A percentile compares a stretch with the other conserved stretches of the same genome.
Evolutionary conservation across 169 alveolate species (phyloP).

Genomic region (Perkinsus olseni): DNA sequence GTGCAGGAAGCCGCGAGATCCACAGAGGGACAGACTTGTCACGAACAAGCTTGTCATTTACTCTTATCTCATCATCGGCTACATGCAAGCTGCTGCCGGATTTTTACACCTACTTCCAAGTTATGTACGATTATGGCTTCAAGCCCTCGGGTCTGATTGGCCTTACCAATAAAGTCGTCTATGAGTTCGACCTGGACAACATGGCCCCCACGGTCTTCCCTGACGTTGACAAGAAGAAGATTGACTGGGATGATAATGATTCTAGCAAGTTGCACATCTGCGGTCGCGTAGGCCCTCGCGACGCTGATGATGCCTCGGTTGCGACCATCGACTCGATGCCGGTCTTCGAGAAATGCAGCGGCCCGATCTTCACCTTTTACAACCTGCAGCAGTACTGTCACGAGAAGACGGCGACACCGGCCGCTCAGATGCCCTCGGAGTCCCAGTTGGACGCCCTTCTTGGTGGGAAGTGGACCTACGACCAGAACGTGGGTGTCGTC

Average conservation of each 20-base stretch:
- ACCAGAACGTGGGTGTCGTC: neutral
- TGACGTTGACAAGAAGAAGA: neutral
- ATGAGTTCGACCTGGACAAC: neutral
- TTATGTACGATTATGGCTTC: slow-evolving; percentile 66
- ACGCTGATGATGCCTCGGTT: neutral
- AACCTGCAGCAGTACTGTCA: neutral
- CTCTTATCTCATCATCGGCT: slow-evolving; percentile 62
- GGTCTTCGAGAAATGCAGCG: neutral
- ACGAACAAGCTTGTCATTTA: slow-evolving; percentile 49
- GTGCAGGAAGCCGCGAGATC: slow-evolving; percentile 57
- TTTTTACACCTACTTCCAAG: slow-evolving; percentile 54
- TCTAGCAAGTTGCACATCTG: neutral
- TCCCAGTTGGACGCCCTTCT: neutral
- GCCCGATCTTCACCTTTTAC: neutral
- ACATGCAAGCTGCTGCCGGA: slow-evolving; percentile 54
- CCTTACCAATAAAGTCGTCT: neutral
- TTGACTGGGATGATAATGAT: neutral
- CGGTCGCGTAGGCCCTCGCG: neutral
- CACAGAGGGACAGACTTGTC: slow-evolving; percentile 41
- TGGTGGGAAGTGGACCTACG: neutral
- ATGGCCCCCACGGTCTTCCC: neutral
- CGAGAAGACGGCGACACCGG: neutral
- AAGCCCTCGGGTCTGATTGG: slow-evolving; percentile 36
- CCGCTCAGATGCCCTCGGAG: neutral
- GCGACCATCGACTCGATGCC: neutral